These are phyloP conservation scores for Ophiocytium majus DNA, from an alignment of 352 stramenopile genomes.

Conservation along the genomic window DNA sequence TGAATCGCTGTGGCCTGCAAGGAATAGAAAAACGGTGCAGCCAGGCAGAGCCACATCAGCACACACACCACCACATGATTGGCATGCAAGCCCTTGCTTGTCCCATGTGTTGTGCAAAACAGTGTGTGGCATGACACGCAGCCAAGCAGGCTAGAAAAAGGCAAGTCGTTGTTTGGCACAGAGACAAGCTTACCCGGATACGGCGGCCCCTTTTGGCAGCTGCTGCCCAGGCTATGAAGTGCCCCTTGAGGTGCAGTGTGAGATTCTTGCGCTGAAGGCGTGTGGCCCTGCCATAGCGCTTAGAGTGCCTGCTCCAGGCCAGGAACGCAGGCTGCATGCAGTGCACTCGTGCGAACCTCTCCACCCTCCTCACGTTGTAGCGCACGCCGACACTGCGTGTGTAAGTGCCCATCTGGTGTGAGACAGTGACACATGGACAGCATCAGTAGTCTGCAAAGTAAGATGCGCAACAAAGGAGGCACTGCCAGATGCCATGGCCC, in stretches of 20 bases:
- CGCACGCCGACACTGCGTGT: neutral
- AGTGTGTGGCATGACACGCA: neutral
- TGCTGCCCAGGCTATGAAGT: neutral
- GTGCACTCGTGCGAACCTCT: neutral
- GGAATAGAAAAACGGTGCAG: neutral
- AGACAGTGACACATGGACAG: neutral
- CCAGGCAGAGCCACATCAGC: neutral
- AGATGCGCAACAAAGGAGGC: too few relatives aligned
- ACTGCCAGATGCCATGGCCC: too few relatives aligned
- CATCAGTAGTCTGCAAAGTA: neutral
- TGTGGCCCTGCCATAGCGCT: neutral
- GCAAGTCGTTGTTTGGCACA: too few relatives aligned
- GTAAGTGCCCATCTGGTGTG: neutral
- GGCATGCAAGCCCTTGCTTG: too few relatives aligned
- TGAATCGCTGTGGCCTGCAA: neutral
- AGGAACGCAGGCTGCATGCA: neutral
- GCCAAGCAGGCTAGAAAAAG: neutral
- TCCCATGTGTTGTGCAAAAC: too few relatives aligned
- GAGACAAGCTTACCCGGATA: neutral
- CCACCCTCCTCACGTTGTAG: neutral
- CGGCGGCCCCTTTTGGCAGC: neutral
- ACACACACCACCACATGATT: neutral
- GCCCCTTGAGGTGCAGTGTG: neutral
- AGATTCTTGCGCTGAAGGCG: neutral
- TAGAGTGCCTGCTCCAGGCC: neutral